phyloP scores from a whole-genome alignment of 139 green algal genomes.

The Dunaliella primolecta region DNA sequence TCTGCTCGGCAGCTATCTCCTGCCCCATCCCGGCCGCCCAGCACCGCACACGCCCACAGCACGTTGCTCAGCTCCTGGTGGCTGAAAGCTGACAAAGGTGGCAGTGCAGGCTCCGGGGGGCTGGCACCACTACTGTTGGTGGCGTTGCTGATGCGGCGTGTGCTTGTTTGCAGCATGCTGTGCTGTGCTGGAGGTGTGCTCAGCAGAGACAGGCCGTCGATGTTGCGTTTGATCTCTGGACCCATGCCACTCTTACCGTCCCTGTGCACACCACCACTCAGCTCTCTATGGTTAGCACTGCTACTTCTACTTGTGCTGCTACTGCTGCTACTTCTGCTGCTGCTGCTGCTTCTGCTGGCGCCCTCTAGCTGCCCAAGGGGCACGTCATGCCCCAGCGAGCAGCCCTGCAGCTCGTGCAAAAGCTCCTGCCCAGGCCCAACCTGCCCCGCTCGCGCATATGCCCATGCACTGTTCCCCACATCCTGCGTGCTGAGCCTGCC shows the following conservation, averaged over 20 bases:
- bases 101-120: too few relatives aligned
- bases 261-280: too few relatives aligned
- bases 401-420: background rate
- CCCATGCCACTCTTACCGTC: too few relatives aligned
- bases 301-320: background rate
- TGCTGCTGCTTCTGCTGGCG: background rate
- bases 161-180: too few relatives aligned
- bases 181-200: too few relatives aligned
- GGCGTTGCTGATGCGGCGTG: too few relatives aligned
- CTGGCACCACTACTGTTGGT: too few relatives aligned
- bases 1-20: too few relatives aligned
- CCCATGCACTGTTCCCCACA: slow-evolving; percentile 40
- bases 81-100: too few relatives aligned
- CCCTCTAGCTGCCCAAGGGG: background rate
- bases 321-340: background rate
- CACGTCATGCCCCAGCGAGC: background rate
- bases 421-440: slow-evolving; percentile 1
- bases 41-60: slow-evolving; percentile 41
- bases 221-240: too few relatives aligned
- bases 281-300: background rate
- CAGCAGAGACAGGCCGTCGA: too few relatives aligned
- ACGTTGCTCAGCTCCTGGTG: slow-evolving; percentile 43
- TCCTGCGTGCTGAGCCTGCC: slow-evolving; percentile 30
- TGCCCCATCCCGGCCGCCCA: slow-evolving; percentile 6
- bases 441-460: slow-evolving; percentile 12